phyloP scores from a whole-genome alignment of 192 early-diverging fungal genomes.

The Entophlyctis helioformis region DNA sequence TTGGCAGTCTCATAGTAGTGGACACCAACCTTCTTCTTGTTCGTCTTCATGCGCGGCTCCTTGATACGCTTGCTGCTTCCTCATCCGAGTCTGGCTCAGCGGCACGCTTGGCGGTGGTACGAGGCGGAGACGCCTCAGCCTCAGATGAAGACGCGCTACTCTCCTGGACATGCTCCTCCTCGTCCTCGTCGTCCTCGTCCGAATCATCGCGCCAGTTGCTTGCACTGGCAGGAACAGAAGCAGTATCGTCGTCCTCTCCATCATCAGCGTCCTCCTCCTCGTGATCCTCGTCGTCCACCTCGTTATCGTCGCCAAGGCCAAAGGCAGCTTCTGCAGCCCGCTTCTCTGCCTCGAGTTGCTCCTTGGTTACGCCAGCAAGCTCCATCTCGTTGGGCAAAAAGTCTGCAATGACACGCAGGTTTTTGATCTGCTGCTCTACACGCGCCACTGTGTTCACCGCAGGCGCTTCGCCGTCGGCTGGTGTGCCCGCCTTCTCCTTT shows the following conservation, averaged over 20 bases:
- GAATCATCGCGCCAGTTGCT: constrained; percentile 21
- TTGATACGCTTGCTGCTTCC: constrained; percentile 26
- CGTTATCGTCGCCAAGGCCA: constrained; percentile 32
- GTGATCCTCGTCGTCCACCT: constrained; percentile 12
- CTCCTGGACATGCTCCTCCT: constrained; percentile 3
- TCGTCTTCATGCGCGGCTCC: constrained; percentile 74
- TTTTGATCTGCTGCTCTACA: constrained; percentile 58
- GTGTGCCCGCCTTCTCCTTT: constrained; percentile 27
- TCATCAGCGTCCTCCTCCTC: constrained; percentile 11
- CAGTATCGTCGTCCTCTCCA: constrained; percentile 9
- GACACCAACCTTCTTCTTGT: constrained; percentile 69
- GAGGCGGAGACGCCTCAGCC: constrained; percentile 1
- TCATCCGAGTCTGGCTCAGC: constrained; percentile 6
- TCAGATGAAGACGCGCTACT: neutral
- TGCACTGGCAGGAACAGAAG: constrained; percentile 7
- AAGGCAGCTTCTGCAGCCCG: constrained; percentile 25
- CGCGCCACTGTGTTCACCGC: no score
- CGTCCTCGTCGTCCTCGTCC: constrained; percentile 21
- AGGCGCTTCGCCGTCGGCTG: no score
- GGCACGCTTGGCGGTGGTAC: constrained; percentile 2
- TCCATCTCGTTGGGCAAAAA: constrained; percentile 78
- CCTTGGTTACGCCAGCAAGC: constrained; percentile 40
- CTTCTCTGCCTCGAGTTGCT: constrained; percentile 12
- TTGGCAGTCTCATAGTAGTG: constrained; percentile 91
- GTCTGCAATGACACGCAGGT: constrained; percentile 77